Conservation (phyloP, 148 eudicot genomes). For the Rhododendron kiyosumense region DNA sequence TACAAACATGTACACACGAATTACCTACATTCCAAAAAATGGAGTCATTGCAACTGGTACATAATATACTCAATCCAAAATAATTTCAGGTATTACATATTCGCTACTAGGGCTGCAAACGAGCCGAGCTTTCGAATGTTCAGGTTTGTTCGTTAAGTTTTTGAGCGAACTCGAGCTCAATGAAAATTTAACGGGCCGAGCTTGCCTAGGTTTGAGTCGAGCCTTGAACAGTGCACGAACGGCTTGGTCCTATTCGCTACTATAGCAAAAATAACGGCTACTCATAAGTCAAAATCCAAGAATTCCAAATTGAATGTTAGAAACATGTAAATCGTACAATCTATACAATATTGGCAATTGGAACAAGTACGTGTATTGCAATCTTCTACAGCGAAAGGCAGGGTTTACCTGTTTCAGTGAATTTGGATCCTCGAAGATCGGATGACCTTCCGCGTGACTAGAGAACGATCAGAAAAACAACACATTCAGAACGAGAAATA, state of each 20-base stretch:
- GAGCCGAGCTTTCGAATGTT: too few relatives aligned
- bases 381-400: not conserved
- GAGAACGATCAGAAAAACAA: conserved; percentile 4
- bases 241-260: not conserved
- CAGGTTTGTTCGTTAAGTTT: too few relatives aligned
- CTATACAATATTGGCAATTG: not conserved
- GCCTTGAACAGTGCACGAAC: too few relatives aligned
- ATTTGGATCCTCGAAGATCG: conserved; percentile 82
- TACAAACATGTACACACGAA: not conserved
- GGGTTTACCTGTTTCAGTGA: conserved; percentile 60
- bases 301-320: not conserved
- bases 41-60: not conserved
- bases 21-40: not conserved
- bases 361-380: not conserved
- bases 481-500: not conserved
- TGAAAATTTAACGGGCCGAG: too few relatives aligned
- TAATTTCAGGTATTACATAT: not conserved
- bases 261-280: not conserved
- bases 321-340: not conserved
- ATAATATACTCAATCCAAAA: not conserved
- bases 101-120: not conserved
- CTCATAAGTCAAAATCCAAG: not conserved
- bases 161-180: too few relatives aligned
- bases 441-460: conserved; percentile 66
- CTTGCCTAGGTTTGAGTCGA: too few relatives aligned